phyloP scores from a whole-genome alignment of 1,139 yeast species.

The Diutina ranongensis region DNA sequence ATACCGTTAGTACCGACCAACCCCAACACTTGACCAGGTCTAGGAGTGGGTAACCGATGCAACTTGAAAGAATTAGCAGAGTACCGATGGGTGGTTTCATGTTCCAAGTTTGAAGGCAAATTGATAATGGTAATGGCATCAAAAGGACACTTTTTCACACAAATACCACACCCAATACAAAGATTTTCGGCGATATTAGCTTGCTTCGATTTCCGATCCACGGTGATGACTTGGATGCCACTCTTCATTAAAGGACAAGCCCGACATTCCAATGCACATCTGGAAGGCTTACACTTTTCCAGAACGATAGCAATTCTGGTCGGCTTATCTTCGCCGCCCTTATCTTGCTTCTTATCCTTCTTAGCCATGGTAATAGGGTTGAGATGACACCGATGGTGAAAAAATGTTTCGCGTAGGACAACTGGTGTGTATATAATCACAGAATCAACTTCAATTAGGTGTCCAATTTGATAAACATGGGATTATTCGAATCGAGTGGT shows the following conservation, averaged over 20 bases:
- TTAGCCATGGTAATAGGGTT: not conserved
- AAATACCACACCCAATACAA: conserved; percentile 99
- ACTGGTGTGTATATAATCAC: not conserved
- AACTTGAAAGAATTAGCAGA: conserved; percentile 96
- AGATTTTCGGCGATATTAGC: conserved; percentile 92
- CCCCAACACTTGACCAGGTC: conserved; percentile 98
- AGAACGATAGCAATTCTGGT: conserved; percentile 42
- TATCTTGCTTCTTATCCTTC: not conserved
- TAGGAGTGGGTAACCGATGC: conserved; percentile 94
- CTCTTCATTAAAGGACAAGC: conserved; percentile 97
- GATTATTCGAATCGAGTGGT: not conserved
- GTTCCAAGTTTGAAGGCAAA: conserved; percentile 87
- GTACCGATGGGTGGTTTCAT: conserved; percentile 91
- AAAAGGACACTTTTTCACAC: conserved; percentile 96
- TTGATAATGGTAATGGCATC: conserved; percentile 94
- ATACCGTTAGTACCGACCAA: conserved; percentile 98
- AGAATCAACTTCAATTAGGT: not conserved
- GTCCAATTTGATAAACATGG: not conserved
- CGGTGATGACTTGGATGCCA: conserved; percentile 96
- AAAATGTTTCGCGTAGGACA: not conserved
- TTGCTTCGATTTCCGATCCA: conserved; percentile 77
- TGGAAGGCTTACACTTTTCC: conserved; percentile 95
- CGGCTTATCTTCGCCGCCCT: not conserved
- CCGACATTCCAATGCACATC: conserved; percentile 97
- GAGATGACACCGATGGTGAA: conserved; percentile 1